Conservation (phyloP, 1,284 basidiomycete genomes). For the Athelia sp. region DNA sequence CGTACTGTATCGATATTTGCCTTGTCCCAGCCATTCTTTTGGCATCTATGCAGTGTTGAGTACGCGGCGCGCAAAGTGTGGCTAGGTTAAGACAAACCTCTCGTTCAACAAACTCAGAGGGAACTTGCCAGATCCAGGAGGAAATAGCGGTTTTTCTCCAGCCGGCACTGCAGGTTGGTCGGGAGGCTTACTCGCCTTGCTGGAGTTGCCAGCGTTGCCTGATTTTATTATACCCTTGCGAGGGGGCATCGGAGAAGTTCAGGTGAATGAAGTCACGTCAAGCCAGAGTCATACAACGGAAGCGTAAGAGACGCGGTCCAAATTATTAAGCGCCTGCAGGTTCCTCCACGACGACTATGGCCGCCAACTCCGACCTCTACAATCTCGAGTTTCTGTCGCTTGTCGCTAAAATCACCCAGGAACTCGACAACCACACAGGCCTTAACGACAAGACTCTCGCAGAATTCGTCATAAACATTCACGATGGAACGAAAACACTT, state of each 20-base stretch:
- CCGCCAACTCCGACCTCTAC: constrained; percentile 77
- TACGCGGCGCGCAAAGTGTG: not conserved
- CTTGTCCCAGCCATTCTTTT: constrained; percentile 84
- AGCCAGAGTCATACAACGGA: too few relatives aligned
- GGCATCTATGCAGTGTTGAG: constrained; percentile 50
- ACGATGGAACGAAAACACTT: constrained; percentile 77
- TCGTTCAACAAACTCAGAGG: constrained; percentile 76
- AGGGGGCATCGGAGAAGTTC: constrained; percentile 50
- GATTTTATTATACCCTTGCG: constrained; percentile 77
- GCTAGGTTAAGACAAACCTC: constrained; percentile 39
- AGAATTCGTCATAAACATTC: constrained; percentile 92
- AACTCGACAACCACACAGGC: constrained; percentile 83
- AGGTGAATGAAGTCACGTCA: too few relatives aligned
- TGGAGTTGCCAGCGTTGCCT: constrained; percentile 81
- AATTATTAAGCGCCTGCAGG: not conserved
- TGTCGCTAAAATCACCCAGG: constrained; percentile 85
- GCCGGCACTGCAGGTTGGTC: constrained; percentile 1
- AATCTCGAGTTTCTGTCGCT: constrained; percentile 89
- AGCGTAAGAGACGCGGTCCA: too few relatives aligned
- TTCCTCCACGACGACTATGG: constrained; percentile 17
- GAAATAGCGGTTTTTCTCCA: constrained; percentile 63
- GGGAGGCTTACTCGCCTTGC: constrained; percentile 22
- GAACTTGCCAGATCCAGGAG: constrained; percentile 69
- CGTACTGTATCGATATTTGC: constrained; percentile 69
- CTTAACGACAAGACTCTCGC: constrained; percentile 89